These are phyloP conservation scores for Chytriomyces confervae DNA, from an alignment of 192 early-diverging fungal genomes.

Conservation along the genomic window DNA sequence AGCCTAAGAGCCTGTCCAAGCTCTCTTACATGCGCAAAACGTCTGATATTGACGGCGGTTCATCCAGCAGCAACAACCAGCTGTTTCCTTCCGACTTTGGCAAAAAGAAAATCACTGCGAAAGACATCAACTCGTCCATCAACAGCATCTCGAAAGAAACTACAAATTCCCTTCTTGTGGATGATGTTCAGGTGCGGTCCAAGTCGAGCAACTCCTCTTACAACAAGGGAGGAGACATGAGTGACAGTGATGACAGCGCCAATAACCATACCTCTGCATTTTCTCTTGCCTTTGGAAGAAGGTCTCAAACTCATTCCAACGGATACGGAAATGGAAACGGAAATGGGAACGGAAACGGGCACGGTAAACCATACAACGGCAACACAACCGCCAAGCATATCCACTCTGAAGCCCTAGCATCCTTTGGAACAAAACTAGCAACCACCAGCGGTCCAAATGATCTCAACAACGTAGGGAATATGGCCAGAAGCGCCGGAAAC, in stretches of 20 bases:
- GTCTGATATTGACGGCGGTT: no score
- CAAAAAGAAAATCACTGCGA: conserved; percentile 7
- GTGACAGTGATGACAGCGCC: background rate
- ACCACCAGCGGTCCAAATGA: no score
- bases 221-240: background rate
- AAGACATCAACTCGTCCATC: conserved; percentile 11
- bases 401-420: no score
- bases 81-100: no score
- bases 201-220: background rate
- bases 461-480: no score
- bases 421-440: no score
- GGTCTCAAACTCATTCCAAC: background rate
- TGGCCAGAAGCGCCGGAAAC: no score
- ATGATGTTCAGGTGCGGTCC: background rate
- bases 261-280: background rate
- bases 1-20: background rate
- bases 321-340: no score
- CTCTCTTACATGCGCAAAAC: background rate
- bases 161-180: background rate
- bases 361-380: no score
- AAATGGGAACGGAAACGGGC: no score
- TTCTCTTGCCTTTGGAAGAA: background rate
- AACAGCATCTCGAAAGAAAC: background rate
- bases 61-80: no score
- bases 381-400: no score